These are phyloP conservation scores for Annulohypoxylon nitens DNA, from an alignment of 495 filamentous ascomycete genomes.

Conservation along the genomic window DNA sequence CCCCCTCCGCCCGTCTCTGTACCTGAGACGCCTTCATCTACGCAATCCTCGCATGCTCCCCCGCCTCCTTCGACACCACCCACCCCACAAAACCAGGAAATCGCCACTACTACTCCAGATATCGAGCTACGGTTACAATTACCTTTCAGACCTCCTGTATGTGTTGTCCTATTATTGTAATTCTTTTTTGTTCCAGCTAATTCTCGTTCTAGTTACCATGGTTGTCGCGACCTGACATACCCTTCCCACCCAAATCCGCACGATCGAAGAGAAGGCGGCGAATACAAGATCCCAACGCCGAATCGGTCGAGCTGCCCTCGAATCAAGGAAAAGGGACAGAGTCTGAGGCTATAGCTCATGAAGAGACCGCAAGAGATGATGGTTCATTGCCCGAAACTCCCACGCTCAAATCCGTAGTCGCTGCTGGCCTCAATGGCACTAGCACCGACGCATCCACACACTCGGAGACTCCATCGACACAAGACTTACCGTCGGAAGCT, in stretches of 20 bases:
- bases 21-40: slow-evolving; percentile 57
- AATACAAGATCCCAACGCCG: slow-evolving; percentile 49
- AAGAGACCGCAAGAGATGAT: slow-evolving; percentile 27
- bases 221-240: slow-evolving; percentile 76
- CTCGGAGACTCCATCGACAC: slow-evolving; percentile 76
- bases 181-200: slow-evolving; percentile 30
- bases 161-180: slow-evolving; percentile 45
- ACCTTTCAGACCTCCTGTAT: slow-evolving; percentile 75
- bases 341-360: slow-evolving; percentile 23
- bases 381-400: slow-evolving; percentile 46
- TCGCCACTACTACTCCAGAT: slow-evolving; percentile 31
- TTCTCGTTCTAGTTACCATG: slow-evolving; percentile 74
- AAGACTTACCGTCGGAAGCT: slow-evolving; percentile 73
- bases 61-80: slow-evolving; percentile 58
- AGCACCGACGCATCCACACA: slow-evolving; percentile 56
- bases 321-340: slow-evolving; percentile 51
- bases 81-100: slow-evolving; percentile 40
- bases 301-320: slow-evolving; percentile 51
- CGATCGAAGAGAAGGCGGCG: slow-evolving; percentile 55
- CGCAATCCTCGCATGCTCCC: slow-evolving; percentile 60
- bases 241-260: slow-evolving; percentile 70
- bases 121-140: slow-evolving; percentile 27
- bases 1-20: slow-evolving; percentile 54
- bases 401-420: slow-evolving; percentile 39
- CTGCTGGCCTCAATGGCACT: slow-evolving; percentile 30